Conservation (phyloP, 2,329 filamentous ascomycete genomes). For the Hymenoscyphus infarciens region DNA sequence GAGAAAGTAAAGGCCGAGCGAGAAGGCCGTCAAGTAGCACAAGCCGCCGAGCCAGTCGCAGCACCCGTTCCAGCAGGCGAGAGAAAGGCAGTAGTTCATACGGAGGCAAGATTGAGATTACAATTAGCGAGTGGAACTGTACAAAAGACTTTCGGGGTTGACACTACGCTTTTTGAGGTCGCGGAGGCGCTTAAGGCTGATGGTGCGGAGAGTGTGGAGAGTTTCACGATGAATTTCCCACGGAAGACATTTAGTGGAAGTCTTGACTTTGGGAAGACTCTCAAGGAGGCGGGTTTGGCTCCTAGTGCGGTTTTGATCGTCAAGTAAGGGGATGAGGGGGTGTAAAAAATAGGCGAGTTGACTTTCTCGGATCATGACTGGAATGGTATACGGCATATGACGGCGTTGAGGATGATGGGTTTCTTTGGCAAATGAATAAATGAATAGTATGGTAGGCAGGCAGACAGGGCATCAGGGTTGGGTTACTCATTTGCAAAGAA, state of each 20-base stretch:
- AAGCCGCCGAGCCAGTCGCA: slow-evolving; percentile 36
- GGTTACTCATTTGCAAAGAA: neutral
- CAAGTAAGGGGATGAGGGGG: slow-evolving; percentile 39
- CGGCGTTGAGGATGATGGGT: neutral
- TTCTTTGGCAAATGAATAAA: neutral
- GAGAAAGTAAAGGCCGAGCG: slow-evolving; percentile 81
- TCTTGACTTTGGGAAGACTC: slow-evolving; percentile 78
- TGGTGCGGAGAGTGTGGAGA: slow-evolving; percentile 67
- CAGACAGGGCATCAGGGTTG: neutral
- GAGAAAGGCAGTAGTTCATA: slow-evolving; percentile 45
- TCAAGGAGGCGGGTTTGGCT: slow-evolving; percentile 87
- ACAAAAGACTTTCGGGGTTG: slow-evolving; percentile 82
- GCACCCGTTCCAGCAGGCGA: slow-evolving; percentile 37
- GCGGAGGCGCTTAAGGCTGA: slow-evolving; percentile 72
- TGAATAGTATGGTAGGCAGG: neutral
- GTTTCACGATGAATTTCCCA: slow-evolving; percentile 84
- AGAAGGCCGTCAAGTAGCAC: slow-evolving; percentile 58
- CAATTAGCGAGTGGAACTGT: slow-evolving; percentile 74
- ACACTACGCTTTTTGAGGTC: slow-evolving; percentile 91
- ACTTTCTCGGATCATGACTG: neutral
- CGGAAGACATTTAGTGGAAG: slow-evolving; percentile 70
- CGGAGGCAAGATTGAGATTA: slow-evolving; percentile 75
- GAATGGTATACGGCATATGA: neutral
- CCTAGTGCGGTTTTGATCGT: slow-evolving; percentile 89
- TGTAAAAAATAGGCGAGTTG: neutral